A percentile compares a stretch with the other conserved stretches of the same genome.
phyloP scores from a whole-genome alignment of 2,329 filamentous ascomycete genomes.

The Fusarium succisae region DNA sequence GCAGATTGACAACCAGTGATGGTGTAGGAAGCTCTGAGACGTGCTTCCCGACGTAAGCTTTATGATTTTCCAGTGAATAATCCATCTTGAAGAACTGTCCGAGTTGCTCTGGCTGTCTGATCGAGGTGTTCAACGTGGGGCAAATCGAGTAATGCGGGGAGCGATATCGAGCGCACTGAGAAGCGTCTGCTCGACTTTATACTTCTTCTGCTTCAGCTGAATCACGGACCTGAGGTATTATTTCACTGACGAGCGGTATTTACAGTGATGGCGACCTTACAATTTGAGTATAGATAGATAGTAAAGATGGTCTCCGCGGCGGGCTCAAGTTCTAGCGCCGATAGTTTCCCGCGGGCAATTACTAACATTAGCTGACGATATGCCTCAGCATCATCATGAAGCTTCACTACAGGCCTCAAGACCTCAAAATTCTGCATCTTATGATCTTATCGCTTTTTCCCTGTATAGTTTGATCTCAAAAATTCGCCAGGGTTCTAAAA shows the following conservation, averaged over 20 bases:
- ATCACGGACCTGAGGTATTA: not conserved
- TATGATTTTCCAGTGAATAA: conserved; percentile 42
- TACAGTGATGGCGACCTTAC: not conserved
- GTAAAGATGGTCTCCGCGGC: not conserved
- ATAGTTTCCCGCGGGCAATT: conserved; percentile 4
- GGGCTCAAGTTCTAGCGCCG: conserved; percentile 6
- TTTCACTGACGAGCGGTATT: not conserved
- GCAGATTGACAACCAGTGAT: conserved; percentile 51
- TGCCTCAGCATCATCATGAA: not conserved
- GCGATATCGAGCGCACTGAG: not conserved
- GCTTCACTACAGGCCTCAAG: not conserved
- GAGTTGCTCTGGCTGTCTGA: not conserved
- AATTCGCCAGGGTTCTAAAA: not conserved
- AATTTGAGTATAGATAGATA: not conserved
- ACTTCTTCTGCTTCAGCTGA: not conserved
- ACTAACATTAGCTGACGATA: not conserved
- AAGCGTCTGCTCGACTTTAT: not conserved
- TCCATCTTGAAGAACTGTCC: conserved; percentile 33
- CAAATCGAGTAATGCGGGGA: not conserved
- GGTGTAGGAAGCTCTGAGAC: conserved; percentile 50
- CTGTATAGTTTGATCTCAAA: not conserved
- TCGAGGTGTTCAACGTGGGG: conserved; percentile 6
- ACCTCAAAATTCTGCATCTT: not conserved
- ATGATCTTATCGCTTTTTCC: no score
- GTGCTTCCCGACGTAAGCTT: conserved; percentile 49